Evolutionary conservation across 2,329 filamentous ascomycete genomes (phyloP).

Genomic region (Pseudogymnoascus sp.): DNA sequence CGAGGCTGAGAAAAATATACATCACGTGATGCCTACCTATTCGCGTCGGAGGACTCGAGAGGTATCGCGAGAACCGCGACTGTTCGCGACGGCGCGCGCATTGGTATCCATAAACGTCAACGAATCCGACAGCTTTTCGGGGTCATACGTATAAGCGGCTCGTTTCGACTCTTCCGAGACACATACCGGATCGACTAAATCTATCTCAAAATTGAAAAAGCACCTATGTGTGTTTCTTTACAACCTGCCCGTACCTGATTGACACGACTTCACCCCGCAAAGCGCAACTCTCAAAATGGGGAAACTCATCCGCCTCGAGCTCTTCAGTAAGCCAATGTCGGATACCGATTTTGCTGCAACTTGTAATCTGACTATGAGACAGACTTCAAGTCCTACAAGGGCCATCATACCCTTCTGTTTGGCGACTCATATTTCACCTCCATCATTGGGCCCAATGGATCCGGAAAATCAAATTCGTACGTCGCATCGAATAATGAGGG

Average conservation of each 20-base stretch:
- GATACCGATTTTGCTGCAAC: neutral
- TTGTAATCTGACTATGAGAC: conserved; percentile 16
- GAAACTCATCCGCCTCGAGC: conserved; percentile 88
- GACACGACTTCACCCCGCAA: conserved; percentile 11
- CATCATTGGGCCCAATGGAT: conserved; percentile 98
- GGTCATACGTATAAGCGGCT: neutral
- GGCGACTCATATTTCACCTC: conserved; percentile 98
- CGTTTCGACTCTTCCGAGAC: neutral
- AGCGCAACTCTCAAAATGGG: conserved; percentile 60
- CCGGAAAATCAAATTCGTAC: conserved; percentile 96
- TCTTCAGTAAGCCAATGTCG: conserved; percentile 65
- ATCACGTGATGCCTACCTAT: neutral
- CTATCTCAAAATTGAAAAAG: neutral
- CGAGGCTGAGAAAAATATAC: neutral
- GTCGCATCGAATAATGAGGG: conserved; percentile 9
- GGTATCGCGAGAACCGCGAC: conserved; percentile 1
- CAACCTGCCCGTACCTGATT: neutral
- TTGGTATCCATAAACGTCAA: conserved; percentile 1
- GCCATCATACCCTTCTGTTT: conserved; percentile 87
- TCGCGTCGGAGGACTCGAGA: conserved; percentile 3
- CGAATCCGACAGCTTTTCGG: neutral
- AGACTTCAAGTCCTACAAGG: conserved; percentile 99
- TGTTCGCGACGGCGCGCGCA: neutral
- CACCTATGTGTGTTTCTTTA: neutral
- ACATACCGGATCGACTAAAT: neutral